Evolutionary conservation across 1,284 basidiomycete species (phyloP), one percentile per base, ranked within the genome.

Genomic region (Irpex sp.): DNA sequence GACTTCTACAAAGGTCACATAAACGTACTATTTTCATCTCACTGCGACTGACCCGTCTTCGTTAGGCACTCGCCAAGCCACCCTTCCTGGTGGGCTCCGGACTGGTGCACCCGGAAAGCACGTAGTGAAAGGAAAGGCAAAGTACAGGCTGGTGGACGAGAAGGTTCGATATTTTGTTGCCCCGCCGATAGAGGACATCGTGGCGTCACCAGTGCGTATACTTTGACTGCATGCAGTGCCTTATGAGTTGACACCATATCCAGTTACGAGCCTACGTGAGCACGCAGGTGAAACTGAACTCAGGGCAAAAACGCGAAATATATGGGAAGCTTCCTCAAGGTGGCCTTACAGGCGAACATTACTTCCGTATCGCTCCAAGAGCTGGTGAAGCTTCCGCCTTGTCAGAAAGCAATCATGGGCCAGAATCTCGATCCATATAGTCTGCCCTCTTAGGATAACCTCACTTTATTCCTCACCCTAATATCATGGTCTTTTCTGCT

Each of bases 51-150:
- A 19, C 19, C 37, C 37, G 21, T 35, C 21, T 35, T 49, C 39
- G 6, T 15, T 60, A 94, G 93, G 93, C 54, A 95, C 90, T 17
- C 80, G 93, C 53, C 93, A 94, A 74, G 88, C 93, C 0, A 83
- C 80, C 65, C 84, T 94, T 17, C 92, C 93, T 9, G 90, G 90
- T 66, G 91, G 91, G n/a, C 88, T 86, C 69, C 86, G 93, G 54
- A 95, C 93, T 1, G 93, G 93, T 65, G 90, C 93, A 46, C 93
- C 93, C 15, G 93, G 93, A 74, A 84, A 87, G 73, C 90, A 93
- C 75, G 87, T 94, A 57, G 77, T 92, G 36, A 73, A 83, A 37
- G 90, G 93, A 51, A 86, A 84, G 69, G 86, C 87, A 15, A 92
- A 92, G 72, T 95, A 93, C 72, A 81, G 88, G 53, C 77, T 95